Conservation (phyloP, 2,329 filamentous ascomycete species). For the Microdochium trichocladiopsis region DNA sequence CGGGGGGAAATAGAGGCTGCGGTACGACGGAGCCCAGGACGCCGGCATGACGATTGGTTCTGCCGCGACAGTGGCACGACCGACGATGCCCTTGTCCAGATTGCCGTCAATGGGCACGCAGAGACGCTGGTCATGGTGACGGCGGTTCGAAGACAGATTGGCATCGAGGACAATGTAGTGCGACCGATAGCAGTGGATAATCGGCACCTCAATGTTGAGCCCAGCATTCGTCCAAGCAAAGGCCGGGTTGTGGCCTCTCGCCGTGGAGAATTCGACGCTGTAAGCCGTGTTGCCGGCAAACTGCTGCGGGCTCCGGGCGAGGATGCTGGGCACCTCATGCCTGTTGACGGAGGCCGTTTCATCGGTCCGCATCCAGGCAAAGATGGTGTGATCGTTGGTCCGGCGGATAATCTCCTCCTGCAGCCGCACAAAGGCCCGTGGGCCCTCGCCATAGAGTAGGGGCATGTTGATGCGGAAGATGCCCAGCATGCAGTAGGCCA, state of each 20-base stretch:
- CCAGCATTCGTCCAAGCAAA: background rate
- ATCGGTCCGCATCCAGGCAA: background rate
- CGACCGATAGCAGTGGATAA: background rate
- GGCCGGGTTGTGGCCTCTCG: background rate
- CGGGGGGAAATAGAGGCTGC: background rate
- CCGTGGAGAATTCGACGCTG: background rate
- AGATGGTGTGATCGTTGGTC: background rate
- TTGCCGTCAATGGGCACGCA: background rate
- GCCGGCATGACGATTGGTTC: background rate
- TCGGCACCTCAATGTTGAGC: background rate
- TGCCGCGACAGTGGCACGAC: background rate
- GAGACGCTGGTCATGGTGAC: background rate
- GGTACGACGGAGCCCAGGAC: background rate
- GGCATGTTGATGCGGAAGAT: slow-evolving; percentile 5
- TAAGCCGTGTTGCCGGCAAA: background rate
- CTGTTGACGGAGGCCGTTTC: background rate
- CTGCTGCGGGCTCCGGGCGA: background rate
- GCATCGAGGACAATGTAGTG: background rate
- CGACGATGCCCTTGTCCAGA: background rate
- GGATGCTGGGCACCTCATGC: background rate
- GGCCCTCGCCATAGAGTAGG: slow-evolving; percentile 3
- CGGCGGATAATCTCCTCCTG: slow-evolving; percentile 1
- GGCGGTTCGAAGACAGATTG: background rate
- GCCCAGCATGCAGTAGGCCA: slow-evolving; percentile 4
- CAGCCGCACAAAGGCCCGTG: slow-evolving; percentile 1